These are phyloP conservation scores for Aspergillus sp. DNA, from an alignment of 2,329 filamentous ascomycete species.

Conservation along the genomic window DNA sequence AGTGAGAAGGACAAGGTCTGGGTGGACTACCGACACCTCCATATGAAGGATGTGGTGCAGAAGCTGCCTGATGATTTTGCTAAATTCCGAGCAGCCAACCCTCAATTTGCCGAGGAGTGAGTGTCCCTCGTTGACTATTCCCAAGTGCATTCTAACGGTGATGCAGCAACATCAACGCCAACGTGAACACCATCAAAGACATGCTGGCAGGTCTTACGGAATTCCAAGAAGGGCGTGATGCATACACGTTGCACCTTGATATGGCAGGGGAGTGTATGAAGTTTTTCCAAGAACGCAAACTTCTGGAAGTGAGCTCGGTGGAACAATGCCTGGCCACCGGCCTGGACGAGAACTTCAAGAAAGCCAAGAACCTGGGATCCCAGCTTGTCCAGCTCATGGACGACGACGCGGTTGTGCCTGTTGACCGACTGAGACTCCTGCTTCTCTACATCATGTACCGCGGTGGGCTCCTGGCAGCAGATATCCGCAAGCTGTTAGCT, in stretches of 20 bases:
- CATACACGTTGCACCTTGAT: slow-evolving; percentile 88
- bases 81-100: slow-evolving; percentile 85
- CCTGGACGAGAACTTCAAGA: slow-evolving; percentile 86
- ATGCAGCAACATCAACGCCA: slow-evolving; percentile 63
- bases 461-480: slow-evolving; percentile 78
- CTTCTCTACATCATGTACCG: slow-evolving; percentile 83
- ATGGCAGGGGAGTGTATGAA: slow-evolving; percentile 99
- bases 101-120: slow-evolving; percentile 77
- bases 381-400: slow-evolving; percentile 85
- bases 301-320: slow-evolving; percentile 80
- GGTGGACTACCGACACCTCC: slow-evolving; percentile 88
- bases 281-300: slow-evolving; percentile 78
- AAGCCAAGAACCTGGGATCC: slow-evolving; percentile 84
- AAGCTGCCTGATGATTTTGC: slow-evolving; percentile 91
- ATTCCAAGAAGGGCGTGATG: slow-evolving; percentile 93
- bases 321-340: slow-evolving; percentile 93
- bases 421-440: slow-evolving; percentile 81
- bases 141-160: slow-evolving; percentile 4
- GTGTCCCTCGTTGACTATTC: slow-evolving; percentile 7
- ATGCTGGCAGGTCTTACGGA: slow-evolving; percentile 95
- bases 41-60: slow-evolving; percentile 98
- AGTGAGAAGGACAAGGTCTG: slow-evolving; percentile 89
- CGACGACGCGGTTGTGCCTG: slow-evolving; percentile 68
- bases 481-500: slow-evolving; percentile 78
- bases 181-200: slow-evolving; percentile 87